These are phyloP conservation scores for Thozetella sp. DNA, from an alignment of 495 filamentous ascomycete species.

Conservation along the genomic window DNA sequence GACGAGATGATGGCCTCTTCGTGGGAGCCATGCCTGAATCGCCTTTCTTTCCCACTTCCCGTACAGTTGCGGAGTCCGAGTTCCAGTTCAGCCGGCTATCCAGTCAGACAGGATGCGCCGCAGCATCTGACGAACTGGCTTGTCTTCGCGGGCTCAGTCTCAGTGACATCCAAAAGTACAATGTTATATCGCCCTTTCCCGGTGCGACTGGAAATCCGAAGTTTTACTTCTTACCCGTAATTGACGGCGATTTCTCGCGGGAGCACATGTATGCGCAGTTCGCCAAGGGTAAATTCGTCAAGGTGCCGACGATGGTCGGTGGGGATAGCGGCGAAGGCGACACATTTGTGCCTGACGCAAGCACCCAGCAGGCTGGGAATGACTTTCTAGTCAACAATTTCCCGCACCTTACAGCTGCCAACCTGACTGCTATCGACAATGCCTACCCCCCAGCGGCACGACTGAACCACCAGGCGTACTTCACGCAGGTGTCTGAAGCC, in stretches of 20 bases:
- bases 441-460: neutral
- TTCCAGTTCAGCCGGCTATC: constrained; percentile 26
- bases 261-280: constrained; percentile 14
- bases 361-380: neutral
- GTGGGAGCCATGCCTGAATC: constrained; percentile 26
- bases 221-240: neutral
- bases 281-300: constrained; percentile 31
- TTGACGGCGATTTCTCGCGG: neutral
- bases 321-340: constrained; percentile 44
- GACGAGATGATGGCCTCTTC: constrained; percentile 18
- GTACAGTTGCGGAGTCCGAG: constrained; percentile 19
- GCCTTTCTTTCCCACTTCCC: constrained; percentile 28
- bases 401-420: constrained; percentile 57
- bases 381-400: constrained; percentile 44
- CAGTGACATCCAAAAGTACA: constrained; percentile 50
- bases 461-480: constrained; percentile 22
- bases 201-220: neutral
- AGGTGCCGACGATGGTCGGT: constrained; percentile 18
- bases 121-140: constrained; percentile 46
- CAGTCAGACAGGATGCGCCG: constrained; percentile 17
- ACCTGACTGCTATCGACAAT: constrained; percentile 59
- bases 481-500: constrained; percentile 66
- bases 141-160: constrained; percentile 57
- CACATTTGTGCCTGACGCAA: constrained; percentile 29
- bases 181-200: constrained; percentile 55